A percentile compares a stretch with the other conserved stretches of the same genome.
phyloP scores from a whole-genome alignment of 441 rosid genomes.

The Corymbia citriodora region DNA sequence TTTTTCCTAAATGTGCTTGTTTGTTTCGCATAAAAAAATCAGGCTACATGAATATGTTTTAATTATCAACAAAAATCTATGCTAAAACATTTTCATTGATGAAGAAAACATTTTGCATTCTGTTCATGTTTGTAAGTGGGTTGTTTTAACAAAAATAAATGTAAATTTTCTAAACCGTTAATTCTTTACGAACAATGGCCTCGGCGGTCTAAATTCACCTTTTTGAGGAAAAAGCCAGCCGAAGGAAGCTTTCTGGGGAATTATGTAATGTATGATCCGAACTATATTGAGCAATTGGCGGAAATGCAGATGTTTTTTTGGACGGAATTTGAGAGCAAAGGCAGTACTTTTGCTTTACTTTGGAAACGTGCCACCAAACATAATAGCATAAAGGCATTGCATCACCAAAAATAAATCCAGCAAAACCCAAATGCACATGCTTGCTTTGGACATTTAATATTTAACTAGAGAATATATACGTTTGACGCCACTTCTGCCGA shows the following conservation, averaged over 20 bases:
- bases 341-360: neutral
- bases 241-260: neutral
- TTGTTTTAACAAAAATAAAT: neutral
- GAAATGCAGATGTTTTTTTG: neutral
- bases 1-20: neutral
- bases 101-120: neutral
- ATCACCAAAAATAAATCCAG: neutral
- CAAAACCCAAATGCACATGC: neutral
- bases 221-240: neutral
- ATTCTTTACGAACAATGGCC: neutral
- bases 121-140: neutral
- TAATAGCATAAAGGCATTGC: neutral
- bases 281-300: neutral
- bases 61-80: neutral
- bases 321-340: neutral
- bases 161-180: neutral
- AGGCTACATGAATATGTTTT: neutral
- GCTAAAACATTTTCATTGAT: neutral
- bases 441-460: neutral
- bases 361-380: neutral
- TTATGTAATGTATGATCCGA: neutral
- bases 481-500: neutral
- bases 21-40: neutral
- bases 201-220: neutral
- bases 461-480: neutral